Evolutionary conservation across 1,139 yeast species (phyloP), one percentile per base, ranked within the genome.

Genomic region (Pichia sp.): DNA sequence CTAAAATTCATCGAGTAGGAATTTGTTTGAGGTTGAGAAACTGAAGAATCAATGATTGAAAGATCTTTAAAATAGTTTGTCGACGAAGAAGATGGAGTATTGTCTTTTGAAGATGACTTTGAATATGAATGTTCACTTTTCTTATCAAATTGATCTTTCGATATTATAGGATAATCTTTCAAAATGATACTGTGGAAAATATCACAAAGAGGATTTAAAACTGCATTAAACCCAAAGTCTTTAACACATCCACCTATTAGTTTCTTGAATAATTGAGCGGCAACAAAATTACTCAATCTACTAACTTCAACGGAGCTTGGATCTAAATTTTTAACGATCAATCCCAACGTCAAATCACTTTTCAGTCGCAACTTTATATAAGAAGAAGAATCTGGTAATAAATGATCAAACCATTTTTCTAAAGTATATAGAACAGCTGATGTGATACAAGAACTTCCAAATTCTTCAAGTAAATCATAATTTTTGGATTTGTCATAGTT

Each of bases 211-310:
- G 83, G 80, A 44, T 69, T 68, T 49, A 82, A 62, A 20, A 79
- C 68, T 1, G 71, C 60, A 53, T 84, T 88, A 55, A 84, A 83
- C 1, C 94, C 94, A 63, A 80, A 84, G 59, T 84, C 94, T 52
- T 78, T 80, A 30, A 81, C 72, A 48, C 88, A 74, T 14, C 80
- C 77, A 2, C 94, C 94, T 22, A 84, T 54, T 20, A 82, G 58
- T 23, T 80, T 71, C 50, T 72, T 71, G 36, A 84, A 64, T 28
- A 79, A 64, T 30, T 69, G 66, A 1, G 72, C 64, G 0, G 77
- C 77, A 4, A 70, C 61, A 34, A 70, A 72, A 41, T 76, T 76
- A 40, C 60, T 64, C 19, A 69, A 52, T 12, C 61, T 52, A 17
- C 61, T 54, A 12, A 66, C 65, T 34, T 66, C 69, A 3, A 67